phyloP scores from a whole-genome alignment of 2,329 filamentous ascomycete species.

The Diaporthe batatas region DNA sequence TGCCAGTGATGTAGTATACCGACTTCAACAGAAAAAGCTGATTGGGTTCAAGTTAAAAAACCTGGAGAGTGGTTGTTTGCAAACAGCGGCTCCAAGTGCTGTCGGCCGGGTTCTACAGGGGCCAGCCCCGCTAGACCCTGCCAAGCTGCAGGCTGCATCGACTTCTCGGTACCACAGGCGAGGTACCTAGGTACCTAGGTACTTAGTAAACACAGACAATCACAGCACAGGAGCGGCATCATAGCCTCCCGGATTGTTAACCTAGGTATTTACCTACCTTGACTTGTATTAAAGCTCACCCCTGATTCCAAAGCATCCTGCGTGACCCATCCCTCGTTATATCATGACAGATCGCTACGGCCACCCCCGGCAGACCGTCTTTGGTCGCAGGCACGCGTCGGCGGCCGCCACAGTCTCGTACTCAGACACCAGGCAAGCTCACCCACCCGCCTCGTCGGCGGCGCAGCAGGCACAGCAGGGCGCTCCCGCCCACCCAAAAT shows the following conservation, averaged over 20 bases:
- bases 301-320: background rate
- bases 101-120: background rate
- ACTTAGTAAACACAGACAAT: slow-evolving; percentile 9
- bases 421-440: slow-evolving; percentile 35
- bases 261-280: background rate
- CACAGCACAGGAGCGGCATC: background rate
- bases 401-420: slow-evolving; percentile 42
- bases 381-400: slow-evolving; percentile 40
- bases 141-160: background rate
- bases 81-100: background rate
- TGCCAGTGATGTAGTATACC: too few relatives aligned
- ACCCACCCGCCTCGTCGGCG: slow-evolving; percentile 18
- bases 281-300: background rate
- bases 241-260: too few relatives aligned
- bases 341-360: slow-evolving; percentile 46
- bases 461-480: slow-evolving; percentile 18
- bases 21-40: background rate
- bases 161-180: background rate
- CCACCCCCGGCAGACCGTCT: slow-evolving; percentile 41
- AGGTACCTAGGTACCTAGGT: too few relatives aligned
- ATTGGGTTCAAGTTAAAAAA: background rate
- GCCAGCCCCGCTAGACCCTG: background rate
- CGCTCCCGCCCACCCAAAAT: background rate
- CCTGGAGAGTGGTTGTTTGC: background rate
- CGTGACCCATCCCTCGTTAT: background rate